These are phyloP conservation scores for Rhododendron griersonianum DNA, from an alignment of 148 eudicot genomes.

Conservation along the genomic window DNA sequence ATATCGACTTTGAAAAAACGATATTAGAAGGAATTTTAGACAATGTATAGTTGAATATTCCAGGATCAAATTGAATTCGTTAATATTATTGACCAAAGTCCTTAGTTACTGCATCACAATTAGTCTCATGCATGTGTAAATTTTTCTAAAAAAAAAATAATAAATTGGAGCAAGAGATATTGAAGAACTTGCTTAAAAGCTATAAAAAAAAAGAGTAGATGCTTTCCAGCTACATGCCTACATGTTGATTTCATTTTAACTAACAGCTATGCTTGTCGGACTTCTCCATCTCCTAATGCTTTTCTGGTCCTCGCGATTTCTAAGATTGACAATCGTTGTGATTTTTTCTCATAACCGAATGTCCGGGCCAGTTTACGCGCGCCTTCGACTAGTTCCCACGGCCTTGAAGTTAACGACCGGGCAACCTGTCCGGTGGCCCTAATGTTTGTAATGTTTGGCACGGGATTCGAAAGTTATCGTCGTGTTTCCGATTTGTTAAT, in stretches of 20 bases:
- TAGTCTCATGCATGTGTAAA: no score
- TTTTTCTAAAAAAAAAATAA: no score
- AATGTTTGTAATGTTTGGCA: no score
- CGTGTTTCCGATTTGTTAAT: neutral
- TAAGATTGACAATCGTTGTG: no score
- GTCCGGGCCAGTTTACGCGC: neutral
- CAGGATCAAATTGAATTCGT: no score
- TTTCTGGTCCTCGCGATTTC: neutral
- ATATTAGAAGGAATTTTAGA: no score
- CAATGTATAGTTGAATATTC: no score
- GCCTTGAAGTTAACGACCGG: neutral
- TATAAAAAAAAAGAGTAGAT: no score
- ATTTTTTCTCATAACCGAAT: no score
- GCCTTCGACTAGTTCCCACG: neutral
- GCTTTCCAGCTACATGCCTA: neutral
- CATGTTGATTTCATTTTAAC: neutral
- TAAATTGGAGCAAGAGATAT: neutral
- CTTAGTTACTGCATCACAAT: no score
- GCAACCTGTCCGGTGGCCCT: neutral
- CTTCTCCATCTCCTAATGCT: neutral
- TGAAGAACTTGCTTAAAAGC: neutral
- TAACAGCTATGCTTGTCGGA: neutral
- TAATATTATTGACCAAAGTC: no score
- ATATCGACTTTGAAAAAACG: no score
- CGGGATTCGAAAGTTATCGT: neutral